Conservation (phyloP, 306 rosid genomes). For the Betula pendula region DNA sequence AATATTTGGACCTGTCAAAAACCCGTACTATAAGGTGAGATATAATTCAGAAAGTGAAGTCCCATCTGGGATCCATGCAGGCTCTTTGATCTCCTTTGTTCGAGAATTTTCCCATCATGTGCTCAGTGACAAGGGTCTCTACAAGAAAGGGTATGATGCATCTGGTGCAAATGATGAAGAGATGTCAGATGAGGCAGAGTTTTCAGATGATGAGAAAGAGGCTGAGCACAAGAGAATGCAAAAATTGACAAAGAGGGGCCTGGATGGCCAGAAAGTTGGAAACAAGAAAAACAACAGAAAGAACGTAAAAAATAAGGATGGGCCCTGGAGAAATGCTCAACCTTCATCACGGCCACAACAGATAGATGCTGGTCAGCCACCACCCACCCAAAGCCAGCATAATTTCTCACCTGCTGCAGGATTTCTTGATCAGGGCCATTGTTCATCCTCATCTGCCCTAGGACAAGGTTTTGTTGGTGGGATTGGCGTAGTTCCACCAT, state of each 20-base stretch:
- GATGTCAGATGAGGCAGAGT: slow-evolving; percentile 65
- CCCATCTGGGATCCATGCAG: slow-evolving; percentile 54
- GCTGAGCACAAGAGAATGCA: slow-evolving; percentile 68
- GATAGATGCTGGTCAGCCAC: slow-evolving; percentile 9
- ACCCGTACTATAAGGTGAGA: slow-evolving; percentile 79
- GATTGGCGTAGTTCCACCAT: slow-evolving; percentile 37
- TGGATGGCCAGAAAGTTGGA: slow-evolving; percentile 47
- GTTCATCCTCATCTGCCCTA: slow-evolving; percentile 36
- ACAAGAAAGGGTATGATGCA: slow-evolving; percentile 90
- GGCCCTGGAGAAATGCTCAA: slow-evolving; percentile 35
- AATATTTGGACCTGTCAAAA: slow-evolving; percentile 89
- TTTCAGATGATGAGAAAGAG: slow-evolving; percentile 96
- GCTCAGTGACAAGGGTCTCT: slow-evolving; percentile 68
- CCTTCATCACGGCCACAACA: slow-evolving; percentile 27
- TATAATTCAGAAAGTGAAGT: slow-evolving; percentile 80
- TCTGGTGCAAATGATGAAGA: slow-evolving; percentile 90
- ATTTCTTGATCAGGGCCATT: slow-evolving; percentile 22
- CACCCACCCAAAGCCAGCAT: slow-evolving; percentile 27
- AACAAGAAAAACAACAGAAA: slow-evolving; percentile 46
- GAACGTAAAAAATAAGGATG: slow-evolving; percentile 23
- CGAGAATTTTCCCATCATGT: slow-evolving; percentile 74
- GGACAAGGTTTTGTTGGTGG: slow-evolving; percentile 42
- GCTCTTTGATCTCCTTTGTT: slow-evolving; percentile 68
- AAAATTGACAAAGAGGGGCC: slow-evolving; percentile 56
- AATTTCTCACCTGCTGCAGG: slow-evolving; percentile 37